Percentiles rank a stretch among this genome's conserved stretches.
Evolutionary conservation across 805 yeast genomes (phyloP).

Genomic region (Cyberlindnera meyerae): DNA sequence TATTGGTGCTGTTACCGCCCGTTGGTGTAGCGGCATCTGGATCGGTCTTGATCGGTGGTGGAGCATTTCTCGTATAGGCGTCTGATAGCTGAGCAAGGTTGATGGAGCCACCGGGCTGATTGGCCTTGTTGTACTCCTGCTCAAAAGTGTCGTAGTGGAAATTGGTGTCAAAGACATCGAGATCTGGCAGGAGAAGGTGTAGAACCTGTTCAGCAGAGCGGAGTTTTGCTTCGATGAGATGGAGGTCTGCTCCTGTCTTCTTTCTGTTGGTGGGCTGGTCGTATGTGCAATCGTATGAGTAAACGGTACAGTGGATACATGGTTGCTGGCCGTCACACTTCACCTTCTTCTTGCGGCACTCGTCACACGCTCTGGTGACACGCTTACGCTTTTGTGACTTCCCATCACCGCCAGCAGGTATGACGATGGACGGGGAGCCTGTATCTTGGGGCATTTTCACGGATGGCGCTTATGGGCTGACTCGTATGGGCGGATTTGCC

Average conservation of each 20-base stretch:
- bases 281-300: constrained; percentile 76
- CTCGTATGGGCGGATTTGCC: no score
- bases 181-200: constrained; percentile 33
- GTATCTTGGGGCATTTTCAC: background rate
- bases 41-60: constrained; percentile 3
- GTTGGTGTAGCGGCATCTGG: constrained; percentile 10
- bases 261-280: constrained; percentile 53
- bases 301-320: constrained; percentile 76
- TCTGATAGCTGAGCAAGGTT: constrained; percentile 8
- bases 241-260: constrained; percentile 29
- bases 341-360: constrained; percentile 70
- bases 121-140: constrained; percentile 7
- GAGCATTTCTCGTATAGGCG: constrained; percentile 10
- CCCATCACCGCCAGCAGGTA: constrained; percentile 1
- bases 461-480: no score
- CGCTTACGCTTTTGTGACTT: constrained; percentile 47
- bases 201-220: constrained; percentile 32
- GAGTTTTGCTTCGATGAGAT: constrained; percentile 31
- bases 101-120: constrained; percentile 1
- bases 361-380: constrained; percentile 72
- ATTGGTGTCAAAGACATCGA: constrained; percentile 30
- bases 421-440: constrained; percentile 9
- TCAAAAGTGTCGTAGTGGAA: constrained; percentile 28
- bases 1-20: no score
- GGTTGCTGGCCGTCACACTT: constrained; percentile 79